Conservation (phyloP, 2,329 filamentous ascomycete genomes). For the Tolypocladium paradoxum region DNA sequence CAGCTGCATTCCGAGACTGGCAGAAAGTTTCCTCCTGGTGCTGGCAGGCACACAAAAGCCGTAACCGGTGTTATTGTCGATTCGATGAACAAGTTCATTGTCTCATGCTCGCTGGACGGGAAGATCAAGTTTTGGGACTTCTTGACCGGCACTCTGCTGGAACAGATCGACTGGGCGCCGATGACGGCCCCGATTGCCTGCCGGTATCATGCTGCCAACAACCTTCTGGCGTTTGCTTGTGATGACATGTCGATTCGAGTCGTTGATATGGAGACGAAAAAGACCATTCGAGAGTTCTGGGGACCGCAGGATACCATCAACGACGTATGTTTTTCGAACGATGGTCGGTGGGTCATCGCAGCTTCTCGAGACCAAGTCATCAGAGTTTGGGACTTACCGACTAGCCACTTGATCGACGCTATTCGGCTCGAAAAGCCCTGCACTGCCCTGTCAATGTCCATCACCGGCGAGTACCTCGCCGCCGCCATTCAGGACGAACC, state of each 20-base stretch:
- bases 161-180: slow-evolving; percentile 72
- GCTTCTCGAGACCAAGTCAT: slow-evolving; percentile 72
- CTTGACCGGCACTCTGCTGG: slow-evolving; percentile 62
- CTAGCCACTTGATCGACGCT: slow-evolving; percentile 88
- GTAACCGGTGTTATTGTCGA: slow-evolving; percentile 85
- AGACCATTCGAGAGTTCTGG: slow-evolving; percentile 87
- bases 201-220: slow-evolving; percentile 71
- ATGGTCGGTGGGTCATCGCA: slow-evolving; percentile 88
- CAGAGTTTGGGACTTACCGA: slow-evolving; percentile 90
- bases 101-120: slow-evolving; percentile 83
- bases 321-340: slow-evolving; percentile 81
- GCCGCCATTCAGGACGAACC: slow-evolving; percentile 73
- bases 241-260: slow-evolving; percentile 81
- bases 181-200: slow-evolving; percentile 67
- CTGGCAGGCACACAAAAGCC: slow-evolving; percentile 67
- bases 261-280: slow-evolving; percentile 82
- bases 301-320: slow-evolving; percentile 64
- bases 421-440: slow-evolving; percentile 72
- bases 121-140: slow-evolving; percentile 98
- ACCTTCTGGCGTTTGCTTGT: slow-evolving; percentile 80
- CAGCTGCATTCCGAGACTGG: slow-evolving; percentile 38
- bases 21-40: slow-evolving; percentile 34
- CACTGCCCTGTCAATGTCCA: slow-evolving; percentile 77
- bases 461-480: slow-evolving; percentile 87
- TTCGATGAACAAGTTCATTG: slow-evolving; percentile 72